Base-by-base conservation (phyloP, 2,329 filamentous ascomycete genomes). In the Fusarium sp. region DNA sequence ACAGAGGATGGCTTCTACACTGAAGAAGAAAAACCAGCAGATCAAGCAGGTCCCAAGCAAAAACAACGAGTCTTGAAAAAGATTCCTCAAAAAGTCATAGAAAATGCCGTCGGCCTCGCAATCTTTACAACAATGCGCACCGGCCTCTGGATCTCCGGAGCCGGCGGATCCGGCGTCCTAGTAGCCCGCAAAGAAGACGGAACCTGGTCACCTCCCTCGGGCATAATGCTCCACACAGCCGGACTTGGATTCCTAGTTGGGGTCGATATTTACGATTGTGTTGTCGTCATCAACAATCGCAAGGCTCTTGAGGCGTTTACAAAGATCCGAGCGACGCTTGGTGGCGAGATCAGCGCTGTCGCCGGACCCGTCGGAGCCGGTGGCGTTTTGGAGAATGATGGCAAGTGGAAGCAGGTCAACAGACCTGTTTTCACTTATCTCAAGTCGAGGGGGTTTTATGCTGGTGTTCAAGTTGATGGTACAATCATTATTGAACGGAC, bases 211-310 rank as follows among this genome's bases (percentile, higher is more conserved):
- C 92, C 93, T 0, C 94, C 94, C 0, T 94, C 92, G 0, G 94
- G 93, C 22, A 94, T 97, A 79, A 87, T 95, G 82, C 88, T 96
- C 20, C 93, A 96, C 79, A 94, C 93, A 1, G 89, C 93, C 1
- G 93, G 93, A 3, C 87, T 95, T 2, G 94, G 94, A 0, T 94
- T 96, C 77, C 87, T 96, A 56, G 89, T 93, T 0, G 94, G 94
- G 9, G 89, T 95, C 2, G 94, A 97, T 80, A 94, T 96, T 31
- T 96, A 96, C 83, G 94, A 97, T 80, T 96, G 93, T 74, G 93
- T 97, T 5, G 89, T 95, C 11, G 92, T 97, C 11, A 94, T 97
- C 80, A 96, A 96, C 83, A 93, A 90, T 1, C 87, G 89, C 29
- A 89, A 93, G 74, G 94, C 94, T 0, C 85, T 97, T 52, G 90